Evolutionary conservation across 441 rosid species (phyloP).

Genomic region (Melastoma candidum): DNA sequence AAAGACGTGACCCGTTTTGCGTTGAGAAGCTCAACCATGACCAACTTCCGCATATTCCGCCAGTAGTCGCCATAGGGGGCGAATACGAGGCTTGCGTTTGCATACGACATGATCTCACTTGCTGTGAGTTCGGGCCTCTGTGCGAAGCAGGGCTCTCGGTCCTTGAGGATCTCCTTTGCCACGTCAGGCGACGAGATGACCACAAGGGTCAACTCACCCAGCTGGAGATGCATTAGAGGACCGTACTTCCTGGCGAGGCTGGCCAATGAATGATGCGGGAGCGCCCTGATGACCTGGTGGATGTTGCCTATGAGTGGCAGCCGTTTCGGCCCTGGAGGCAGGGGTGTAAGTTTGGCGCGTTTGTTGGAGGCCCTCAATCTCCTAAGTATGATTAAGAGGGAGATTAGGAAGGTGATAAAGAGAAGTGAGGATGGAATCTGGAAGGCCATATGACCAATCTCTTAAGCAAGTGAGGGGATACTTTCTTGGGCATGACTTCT

Average conservation of each 20-base stretch:
- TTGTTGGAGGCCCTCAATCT: background rate
- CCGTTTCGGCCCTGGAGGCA: conserved; percentile 10
- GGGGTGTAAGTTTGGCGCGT: background rate
- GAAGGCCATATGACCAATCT: background rate
- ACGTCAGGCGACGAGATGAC: conserved; percentile 4
- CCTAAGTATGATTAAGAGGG: background rate
- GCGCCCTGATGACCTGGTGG: conserved; percentile 7
- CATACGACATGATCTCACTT: background rate
- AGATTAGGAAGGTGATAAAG: conserved; percentile 2
- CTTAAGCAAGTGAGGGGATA: too few species aligned
- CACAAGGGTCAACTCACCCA: conserved; percentile 1
- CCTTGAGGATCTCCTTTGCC: conserved; percentile 11
- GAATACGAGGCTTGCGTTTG: conserved; percentile 4
- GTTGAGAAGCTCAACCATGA: conserved; percentile 8
- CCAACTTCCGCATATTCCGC: conserved; percentile 3
- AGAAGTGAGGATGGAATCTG: background rate
- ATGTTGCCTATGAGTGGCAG: conserved; percentile 10
- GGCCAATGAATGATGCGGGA: conserved; percentile 10
- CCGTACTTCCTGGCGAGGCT: conserved; percentile 3
- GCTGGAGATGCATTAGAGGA: conserved; percentile 10
- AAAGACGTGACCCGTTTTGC: conserved; percentile 6
- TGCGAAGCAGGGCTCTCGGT: background rate
- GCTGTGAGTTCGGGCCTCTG: conserved; percentile 1
- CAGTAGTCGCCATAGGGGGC: conserved; percentile 9
- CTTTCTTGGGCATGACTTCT: too few species aligned